Base-by-base conservation (phyloP, 768 basidiomycete genomes). In the Cytidiella melzeri region DNA sequence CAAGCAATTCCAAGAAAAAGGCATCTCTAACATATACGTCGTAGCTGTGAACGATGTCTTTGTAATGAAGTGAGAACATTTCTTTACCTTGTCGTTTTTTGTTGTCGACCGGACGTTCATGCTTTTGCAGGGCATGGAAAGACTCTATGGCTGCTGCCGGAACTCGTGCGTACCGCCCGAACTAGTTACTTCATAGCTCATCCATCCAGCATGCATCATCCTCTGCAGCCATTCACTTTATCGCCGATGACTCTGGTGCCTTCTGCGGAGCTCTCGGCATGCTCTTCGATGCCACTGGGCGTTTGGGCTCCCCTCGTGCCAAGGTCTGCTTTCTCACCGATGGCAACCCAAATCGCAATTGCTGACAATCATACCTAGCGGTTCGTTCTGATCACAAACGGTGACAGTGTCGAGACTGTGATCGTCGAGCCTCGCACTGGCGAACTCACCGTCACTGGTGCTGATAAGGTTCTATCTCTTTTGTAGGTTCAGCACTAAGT, bases 11-110 rank as follows among this genome's bases (percentile, higher is more conserved):
- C 82, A 81, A 67, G 76, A 68, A 2, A 91, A 87, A 64, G 91
- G 87, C 2, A 67, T 91, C 56, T 73, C 78, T 45, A 72, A 79
- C 45, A 77, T 90, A 46, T 84, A 81, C 53, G 75, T 92, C 51
- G 71, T 93, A 39, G 71, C 80, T 15, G 84, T 89, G 45, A 93
- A 93, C 60, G 91, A 94, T 58, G 73, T 74, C 1, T 92, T 86
- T 55, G 83, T 85, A 34, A 80, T 85, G 61, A 75, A 61, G 61
- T 60, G 21, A 4, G 57, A n/a, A n/a, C n/a, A n/a, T 47, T 6
- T 47, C 26, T 7, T 9, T 52, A 38, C 12, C 23, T 42, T 36
- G 36, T 21, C 37, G 6, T 49, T 37, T 3, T 12, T n/a, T 26
- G 51, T 27, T 45, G 38, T 28, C 18, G 24, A 9, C 40, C 40